Conservation (phyloP, 768 basidiomycete species). For the Phaeotremella fagi region DNA sequence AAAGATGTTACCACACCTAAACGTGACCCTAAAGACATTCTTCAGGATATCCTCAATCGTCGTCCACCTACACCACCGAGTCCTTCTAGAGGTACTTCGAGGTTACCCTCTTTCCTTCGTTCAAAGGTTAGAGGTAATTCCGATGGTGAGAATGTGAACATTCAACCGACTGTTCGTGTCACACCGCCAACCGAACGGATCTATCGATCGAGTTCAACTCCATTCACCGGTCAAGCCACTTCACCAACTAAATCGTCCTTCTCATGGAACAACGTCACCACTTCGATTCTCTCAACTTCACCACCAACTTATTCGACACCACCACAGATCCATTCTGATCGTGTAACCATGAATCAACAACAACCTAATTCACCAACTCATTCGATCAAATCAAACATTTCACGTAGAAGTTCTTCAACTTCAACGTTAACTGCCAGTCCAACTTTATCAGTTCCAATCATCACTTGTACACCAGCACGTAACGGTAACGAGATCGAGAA, state of each 20-base stretch:
- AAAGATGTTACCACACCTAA: constrained; percentile 4
- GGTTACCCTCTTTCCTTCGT: constrained; percentile 33
- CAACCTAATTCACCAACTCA: constrained; percentile 21
- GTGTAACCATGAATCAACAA: constrained; percentile 5
- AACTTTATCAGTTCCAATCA: constrained; percentile 30
- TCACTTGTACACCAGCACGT: constrained; percentile 39
- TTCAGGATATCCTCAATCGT: constrained; percentile 15
- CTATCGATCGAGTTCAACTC: constrained; percentile 6
- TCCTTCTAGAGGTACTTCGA: constrained; percentile 21
- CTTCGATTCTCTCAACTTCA: neutral
- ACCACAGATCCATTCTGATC: constrained; percentile 14
- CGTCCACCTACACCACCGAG: constrained; percentile 23
- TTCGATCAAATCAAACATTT: constrained; percentile 18
- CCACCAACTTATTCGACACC: constrained; percentile 1
- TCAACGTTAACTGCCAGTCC: constrained; percentile 18
- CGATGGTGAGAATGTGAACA: constrained; percentile 5
- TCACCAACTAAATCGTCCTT: constrained; percentile 18
- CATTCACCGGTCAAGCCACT: constrained; percentile 3
- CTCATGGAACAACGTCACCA: constrained; percentile 2
- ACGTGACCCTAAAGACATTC: constrained; percentile 16
- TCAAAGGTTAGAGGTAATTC: constrained; percentile 22
- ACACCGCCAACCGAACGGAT: constrained; percentile 14
- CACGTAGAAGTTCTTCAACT: neutral
- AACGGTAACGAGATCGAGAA: constrained; percentile 27
- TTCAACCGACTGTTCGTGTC: constrained; percentile 18